Conservation (phyloP, 129 eudicot species). For the Lactuca saligna region DNA sequence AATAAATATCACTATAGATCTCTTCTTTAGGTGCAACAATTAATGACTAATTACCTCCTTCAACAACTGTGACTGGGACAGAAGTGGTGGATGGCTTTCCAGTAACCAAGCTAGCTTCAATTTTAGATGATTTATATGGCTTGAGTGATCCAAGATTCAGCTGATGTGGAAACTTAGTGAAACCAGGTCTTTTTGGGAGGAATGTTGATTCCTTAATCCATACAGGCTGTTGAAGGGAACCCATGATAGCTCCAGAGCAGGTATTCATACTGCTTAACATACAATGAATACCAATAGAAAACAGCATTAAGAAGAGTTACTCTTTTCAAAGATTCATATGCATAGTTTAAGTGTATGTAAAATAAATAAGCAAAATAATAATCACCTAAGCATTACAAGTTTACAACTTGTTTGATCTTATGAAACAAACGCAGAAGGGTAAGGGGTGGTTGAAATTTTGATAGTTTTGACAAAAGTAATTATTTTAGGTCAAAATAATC, state of each 20-base stretch:
- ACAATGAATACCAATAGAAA: neutral
- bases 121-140: conserved; percentile 48
- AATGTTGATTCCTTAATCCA: conserved; percentile 44
- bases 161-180: conserved; percentile 25
- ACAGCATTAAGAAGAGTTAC: neutral
- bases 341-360: conserved; percentile 1
- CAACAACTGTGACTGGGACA: conserved; percentile 43
- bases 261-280: conserved; percentile 57
- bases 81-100: conserved; percentile 59
- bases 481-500: too few relatives aligned
- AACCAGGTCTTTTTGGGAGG: conserved; percentile 41
- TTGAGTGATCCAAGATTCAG: conserved; percentile 42
- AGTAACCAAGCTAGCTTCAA: conserved; percentile 53
- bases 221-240: conserved; percentile 64
- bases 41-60: conserved; percentile 47
- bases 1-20: too few relatives aligned
- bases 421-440: neutral
- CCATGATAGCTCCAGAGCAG: conserved; percentile 54
- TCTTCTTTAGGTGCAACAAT: neutral
- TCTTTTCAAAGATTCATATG: neutral
- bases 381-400: too few relatives aligned
- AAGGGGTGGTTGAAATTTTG: neutral
- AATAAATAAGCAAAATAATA: neutral
- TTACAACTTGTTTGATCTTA: neutral
- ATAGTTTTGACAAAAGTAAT: too few relatives aligned